These are phyloP conservation scores for Sclerotinia sclerotiorum DNA, from an alignment of 2,329 filamentous ascomycete species.

Conservation along the genomic window DNA sequence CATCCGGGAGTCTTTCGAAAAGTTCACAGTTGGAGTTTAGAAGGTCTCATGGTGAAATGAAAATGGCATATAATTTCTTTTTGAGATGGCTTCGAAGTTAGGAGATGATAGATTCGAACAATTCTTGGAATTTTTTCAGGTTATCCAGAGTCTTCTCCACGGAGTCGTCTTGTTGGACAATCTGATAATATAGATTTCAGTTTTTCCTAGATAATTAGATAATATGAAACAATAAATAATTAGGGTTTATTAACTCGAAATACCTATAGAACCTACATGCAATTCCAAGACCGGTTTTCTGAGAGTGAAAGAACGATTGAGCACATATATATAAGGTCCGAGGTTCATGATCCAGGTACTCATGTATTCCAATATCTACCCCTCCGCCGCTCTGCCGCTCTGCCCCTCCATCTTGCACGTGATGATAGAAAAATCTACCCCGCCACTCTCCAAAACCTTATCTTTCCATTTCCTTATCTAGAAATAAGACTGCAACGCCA, in stretches of 20 bases:
- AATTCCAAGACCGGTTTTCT: background rate
- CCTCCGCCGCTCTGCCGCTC: background rate
- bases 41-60: background rate
- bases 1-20: background rate
- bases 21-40: background rate
- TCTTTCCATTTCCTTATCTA: background rate
- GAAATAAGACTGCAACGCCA: background rate
- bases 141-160: background rate
- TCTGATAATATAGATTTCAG: background rate
- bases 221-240: background rate
- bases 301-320: background rate
- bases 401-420: background rate
- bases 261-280: background rate
- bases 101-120: background rate
- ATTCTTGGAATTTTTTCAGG: background rate
- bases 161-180: background rate
- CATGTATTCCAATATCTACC: too few species aligned
- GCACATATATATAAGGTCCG: too few species aligned
- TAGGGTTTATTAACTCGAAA: background rate
- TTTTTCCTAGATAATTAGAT: background rate
- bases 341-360: too few species aligned
- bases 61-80: background rate
- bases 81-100: background rate
- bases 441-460: background rate
- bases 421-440: background rate